Base-by-base conservation (phyloP, 345 rosid genomes). In the Lepidium aucheri region DNA sequence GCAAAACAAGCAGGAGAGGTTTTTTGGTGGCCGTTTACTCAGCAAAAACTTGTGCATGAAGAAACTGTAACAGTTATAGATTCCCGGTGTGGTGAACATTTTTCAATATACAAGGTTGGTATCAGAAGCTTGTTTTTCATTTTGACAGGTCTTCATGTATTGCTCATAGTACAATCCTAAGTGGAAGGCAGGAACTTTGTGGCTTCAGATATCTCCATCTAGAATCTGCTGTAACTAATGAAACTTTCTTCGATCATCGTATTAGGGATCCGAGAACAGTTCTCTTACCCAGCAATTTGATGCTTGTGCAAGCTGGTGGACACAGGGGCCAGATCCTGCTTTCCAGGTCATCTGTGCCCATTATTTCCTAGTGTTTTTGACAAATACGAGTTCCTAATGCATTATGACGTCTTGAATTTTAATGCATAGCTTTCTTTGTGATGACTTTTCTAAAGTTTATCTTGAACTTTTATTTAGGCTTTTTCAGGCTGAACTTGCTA, bases 241-340 rank as follows among this genome's bases (percentile, higher is more conserved):
- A 15, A 38, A 28, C 32, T 28, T 60, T 43, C 7, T 10, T 35
- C 24, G 43, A 17, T 67, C 24, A 20, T 74, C 52, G 32, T 44
- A 75, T 33, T 47, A 84, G 92, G 92, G 28, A 40, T 73, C 63
- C n/a, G 55, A 68, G 39, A 75, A 77, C 32, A 77, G 46, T 65
- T 77, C 63, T 51, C 60, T 94, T 50, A 76, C 80, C 68, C 89
- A 90, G 74, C 88, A 85, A 69, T 94, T 88, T 84, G 99, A 94
- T 82, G 99, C 83, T 67, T 90, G 99, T 76, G 97, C 99, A 74
- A 94, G 97, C 81, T 94, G 99, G 99, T 94, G 96, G 99, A 94
- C 99, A 63, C 97, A 94, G 80, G 97, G 96, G 62, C 99, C 96
- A 61, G 90, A 90, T 81, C 81, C 92, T 62, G 57, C 85, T 56